Evolutionary conservation across 1,139 yeast species (phyloP), one percentile per base, ranked within the genome.

Genomic region (Suzukiozyma palmioleophila): DNA sequence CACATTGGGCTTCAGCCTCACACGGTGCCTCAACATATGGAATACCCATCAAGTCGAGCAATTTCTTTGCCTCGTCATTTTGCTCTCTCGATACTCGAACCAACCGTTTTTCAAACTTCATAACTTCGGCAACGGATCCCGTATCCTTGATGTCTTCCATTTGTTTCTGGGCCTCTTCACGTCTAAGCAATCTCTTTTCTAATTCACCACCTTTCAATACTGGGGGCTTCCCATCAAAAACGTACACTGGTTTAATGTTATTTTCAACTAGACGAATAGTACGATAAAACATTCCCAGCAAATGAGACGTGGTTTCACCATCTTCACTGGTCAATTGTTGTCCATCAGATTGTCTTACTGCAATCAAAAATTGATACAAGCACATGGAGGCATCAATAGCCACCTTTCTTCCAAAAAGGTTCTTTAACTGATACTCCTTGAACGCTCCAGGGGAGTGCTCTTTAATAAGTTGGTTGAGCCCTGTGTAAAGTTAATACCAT

Each of bases 1-100:
- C 98, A 68, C 98, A 92, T 55, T 92, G 97, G 0, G 98, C 96
- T 59, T 92, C 99, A 0, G 99, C 99, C 62, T 92, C 99, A 59
- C 96, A 84, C 1, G 99, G 98, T 0, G 98, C 97, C 41, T 81
- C 79, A 7, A 92, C 84, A 52, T 69, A 87, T 1, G 99, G 99
- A 33, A 92, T 84, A 2, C 99, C 99, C 99, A 92, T 92, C 33
- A 90, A 66, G 40, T 70, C 77, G 41, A 92, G 68, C 43, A 92
- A 65, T 47, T 75, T 71, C 58, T 88, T 87, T 14, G 96, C 97
- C 54, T 94, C 98, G 27, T 87, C 97, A 53, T 90, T 92, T 51
- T 94, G 98, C 50, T 88, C 92, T 43, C 77, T 70, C 0, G 96
- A 79, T 2, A 89, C 98, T 45, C 85, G 73, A 7, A 94, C 98